A percentile compares a stretch with the other conserved stretches of the same genome.
Conservation (phyloP, 2,329 filamentous ascomycete genomes). For the Fusarium papillatum region DNA sequence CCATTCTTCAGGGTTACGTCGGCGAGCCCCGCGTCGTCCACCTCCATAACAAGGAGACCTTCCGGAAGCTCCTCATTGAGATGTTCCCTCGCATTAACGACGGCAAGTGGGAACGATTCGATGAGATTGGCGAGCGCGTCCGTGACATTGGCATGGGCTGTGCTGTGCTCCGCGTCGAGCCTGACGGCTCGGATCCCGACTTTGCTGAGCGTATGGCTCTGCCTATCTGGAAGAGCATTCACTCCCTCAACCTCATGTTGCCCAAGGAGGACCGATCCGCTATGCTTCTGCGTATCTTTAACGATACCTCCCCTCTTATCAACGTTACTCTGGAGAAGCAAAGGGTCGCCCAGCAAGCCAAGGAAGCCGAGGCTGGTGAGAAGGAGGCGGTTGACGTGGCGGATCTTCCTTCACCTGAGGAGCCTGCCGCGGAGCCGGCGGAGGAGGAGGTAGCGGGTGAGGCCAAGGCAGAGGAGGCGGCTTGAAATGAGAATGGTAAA, state of each 20-base stretch:
- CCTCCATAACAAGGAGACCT: slow-evolving; percentile 82
- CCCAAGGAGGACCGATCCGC: slow-evolving; percentile 96
- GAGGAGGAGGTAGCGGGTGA: slow-evolving; percentile 21
- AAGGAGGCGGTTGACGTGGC: slow-evolving; percentile 49
- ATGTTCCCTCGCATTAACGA: slow-evolving; percentile 95
- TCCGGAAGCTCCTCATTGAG: slow-evolving; percentile 87
- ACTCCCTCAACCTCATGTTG: slow-evolving; percentile 96
- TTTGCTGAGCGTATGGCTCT: slow-evolving; percentile 86
- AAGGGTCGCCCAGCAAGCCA: slow-evolving; percentile 54
- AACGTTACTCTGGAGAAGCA: slow-evolving; percentile 73
- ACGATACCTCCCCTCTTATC: slow-evolving; percentile 87
- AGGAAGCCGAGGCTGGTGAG: slow-evolving; percentile 46
- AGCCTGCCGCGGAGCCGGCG: slow-evolving; percentile 15
- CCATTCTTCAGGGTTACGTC: slow-evolving; percentile 92
- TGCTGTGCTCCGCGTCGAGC: slow-evolving; percentile 88
- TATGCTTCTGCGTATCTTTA: slow-evolving; percentile 92
- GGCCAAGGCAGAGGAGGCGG: slow-evolving; percentile 30
- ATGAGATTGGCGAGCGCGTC: slow-evolving; percentile 89
- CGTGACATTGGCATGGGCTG: slow-evolving; percentile 89
- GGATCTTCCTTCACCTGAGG: slow-evolving; percentile 54
- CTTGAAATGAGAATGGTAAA: slow-evolving; percentile 25
- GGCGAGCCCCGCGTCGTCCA: slow-evolving; percentile 82
- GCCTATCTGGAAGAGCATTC: slow-evolving; percentile 93
- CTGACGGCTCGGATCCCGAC: slow-evolving; percentile 71
- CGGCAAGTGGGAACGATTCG: slow-evolving; percentile 80